phyloP scores from a whole-genome alignment of 1,284 basidiomycete genomes.

The Pyrrhoderma lamaoense region DNA sequence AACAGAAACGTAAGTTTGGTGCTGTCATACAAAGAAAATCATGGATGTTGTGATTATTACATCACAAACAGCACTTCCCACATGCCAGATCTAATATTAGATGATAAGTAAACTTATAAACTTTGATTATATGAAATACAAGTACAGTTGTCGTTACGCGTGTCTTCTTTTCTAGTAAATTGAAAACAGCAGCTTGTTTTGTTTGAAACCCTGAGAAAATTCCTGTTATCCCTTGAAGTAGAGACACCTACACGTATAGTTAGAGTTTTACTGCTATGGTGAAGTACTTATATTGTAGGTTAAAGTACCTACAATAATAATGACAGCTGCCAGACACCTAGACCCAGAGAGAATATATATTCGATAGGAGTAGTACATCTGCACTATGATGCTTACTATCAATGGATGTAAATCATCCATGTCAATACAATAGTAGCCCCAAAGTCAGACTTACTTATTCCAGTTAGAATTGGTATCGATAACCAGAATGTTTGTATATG shows the following conservation, averaged over 20 bases:
- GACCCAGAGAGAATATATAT: neutral
- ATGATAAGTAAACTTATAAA: neutral
- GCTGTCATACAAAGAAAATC: neutral
- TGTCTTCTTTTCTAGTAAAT: neutral
- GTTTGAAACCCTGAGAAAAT: neutral
- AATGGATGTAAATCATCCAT: neutral
- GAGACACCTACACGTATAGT: neutral
- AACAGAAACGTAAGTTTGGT: neutral
- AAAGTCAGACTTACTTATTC: neutral
- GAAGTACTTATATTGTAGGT: too few relatives aligned
- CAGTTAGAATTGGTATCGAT: neutral
- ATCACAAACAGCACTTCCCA: slow-evolving; percentile 1
- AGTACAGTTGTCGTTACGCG: neutral
- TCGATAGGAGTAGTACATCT: neutral
- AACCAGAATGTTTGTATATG: neutral
- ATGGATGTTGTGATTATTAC: neutral
- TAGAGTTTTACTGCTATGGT: too few relatives aligned
- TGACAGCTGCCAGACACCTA: neutral
- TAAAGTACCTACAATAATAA: neutral
- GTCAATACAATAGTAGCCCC: too few relatives aligned
- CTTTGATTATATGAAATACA: neutral
- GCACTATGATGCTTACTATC: neutral
- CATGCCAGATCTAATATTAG: neutral
- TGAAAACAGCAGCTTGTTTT: neutral
- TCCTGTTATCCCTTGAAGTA: neutral